These are phyloP conservation scores for Tetracentron sinense DNA, from an alignment of 164 flowering plant species.

Conservation along the genomic window DNA sequence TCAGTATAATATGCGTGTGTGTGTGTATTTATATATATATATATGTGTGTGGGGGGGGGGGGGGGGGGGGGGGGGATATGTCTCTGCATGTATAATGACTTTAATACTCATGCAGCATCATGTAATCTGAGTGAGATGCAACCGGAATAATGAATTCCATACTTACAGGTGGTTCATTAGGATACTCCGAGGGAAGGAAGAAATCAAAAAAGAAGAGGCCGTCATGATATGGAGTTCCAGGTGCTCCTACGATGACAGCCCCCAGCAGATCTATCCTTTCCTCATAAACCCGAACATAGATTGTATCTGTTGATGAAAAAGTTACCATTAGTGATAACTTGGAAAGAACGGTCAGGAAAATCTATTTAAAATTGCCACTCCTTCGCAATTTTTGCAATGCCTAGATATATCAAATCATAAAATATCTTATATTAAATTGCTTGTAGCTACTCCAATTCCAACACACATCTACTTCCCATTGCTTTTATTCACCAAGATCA, in stretches of 20 bases:
- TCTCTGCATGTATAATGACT: no score
- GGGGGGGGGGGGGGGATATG: no score
- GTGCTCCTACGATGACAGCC: conserved; percentile 76
- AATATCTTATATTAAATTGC: no score
- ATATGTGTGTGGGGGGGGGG: background rate
- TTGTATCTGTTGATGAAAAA: conserved; percentile 49
- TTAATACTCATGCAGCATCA: no score
- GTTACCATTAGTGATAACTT: conserved; percentile 2
- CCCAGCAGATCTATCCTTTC: conserved; percentile 81
- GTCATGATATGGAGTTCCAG: conserved; percentile 92
- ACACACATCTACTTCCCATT: no score
- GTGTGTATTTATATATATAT: no score
- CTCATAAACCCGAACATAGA: conserved; percentile 76
- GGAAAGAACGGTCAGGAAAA: background rate
- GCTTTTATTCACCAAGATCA: no score
- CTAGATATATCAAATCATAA: no score
- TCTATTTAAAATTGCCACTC: background rate
- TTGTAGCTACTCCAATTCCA: no score
- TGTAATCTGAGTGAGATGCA: background rate
- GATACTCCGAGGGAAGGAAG: conserved; percentile 71
- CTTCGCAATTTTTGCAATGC: background rate
- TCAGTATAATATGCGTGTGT: no score
- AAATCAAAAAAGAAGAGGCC: conserved; percentile 90
- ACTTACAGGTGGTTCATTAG: conserved; percentile 88
- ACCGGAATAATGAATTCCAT: no score